Percentiles rank a stretch among this genome's conserved stretches.
phyloP scores from a whole-genome alignment of 73 alveolate genomes.

The Loxodes magnus region DNA sequence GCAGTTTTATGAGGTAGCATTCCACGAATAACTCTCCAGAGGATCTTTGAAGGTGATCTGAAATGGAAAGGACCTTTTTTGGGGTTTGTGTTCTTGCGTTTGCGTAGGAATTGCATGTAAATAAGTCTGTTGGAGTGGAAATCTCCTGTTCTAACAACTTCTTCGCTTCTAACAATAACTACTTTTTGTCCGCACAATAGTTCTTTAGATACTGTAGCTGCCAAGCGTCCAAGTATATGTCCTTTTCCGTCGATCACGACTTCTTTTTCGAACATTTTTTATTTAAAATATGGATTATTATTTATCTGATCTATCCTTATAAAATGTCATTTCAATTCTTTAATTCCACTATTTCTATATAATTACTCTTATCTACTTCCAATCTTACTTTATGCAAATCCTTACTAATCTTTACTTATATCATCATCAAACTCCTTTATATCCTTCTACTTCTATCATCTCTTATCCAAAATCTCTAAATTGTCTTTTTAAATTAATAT shows the following conservation, averaged over 20 bases:
- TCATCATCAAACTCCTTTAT: no score
- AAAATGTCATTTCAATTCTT: no score
- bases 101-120: slow-evolving; percentile 67
- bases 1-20: slow-evolving; percentile 83
- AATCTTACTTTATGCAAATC: no score
- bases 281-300: no score
- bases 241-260: slow-evolving; percentile 96
- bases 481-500: no score
- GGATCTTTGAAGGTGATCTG: slow-evolving; percentile 80
- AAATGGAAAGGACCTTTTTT: slow-evolving; percentile 92
- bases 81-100: slow-evolving; percentile 93
- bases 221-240: slow-evolving; percentile 98
- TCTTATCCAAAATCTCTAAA: no score
- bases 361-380: no score
- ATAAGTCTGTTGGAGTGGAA: slow-evolving; percentile 29
- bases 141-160: slow-evolving; percentile 53
- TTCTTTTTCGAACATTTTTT: slow-evolving; percentile 91
- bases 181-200: slow-evolving; percentile 84
- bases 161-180: slow-evolving; percentile 87
- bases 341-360: no score
- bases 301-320: no score
- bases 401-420: no score
- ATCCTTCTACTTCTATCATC: no score
- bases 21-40: slow-evolving; percentile 86
- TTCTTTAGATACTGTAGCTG: slow-evolving; percentile 94